phyloP scores from a whole-genome alignment of 2,329 filamentous ascomycete genomes.

The Aureobasidium namibiae region DNA sequence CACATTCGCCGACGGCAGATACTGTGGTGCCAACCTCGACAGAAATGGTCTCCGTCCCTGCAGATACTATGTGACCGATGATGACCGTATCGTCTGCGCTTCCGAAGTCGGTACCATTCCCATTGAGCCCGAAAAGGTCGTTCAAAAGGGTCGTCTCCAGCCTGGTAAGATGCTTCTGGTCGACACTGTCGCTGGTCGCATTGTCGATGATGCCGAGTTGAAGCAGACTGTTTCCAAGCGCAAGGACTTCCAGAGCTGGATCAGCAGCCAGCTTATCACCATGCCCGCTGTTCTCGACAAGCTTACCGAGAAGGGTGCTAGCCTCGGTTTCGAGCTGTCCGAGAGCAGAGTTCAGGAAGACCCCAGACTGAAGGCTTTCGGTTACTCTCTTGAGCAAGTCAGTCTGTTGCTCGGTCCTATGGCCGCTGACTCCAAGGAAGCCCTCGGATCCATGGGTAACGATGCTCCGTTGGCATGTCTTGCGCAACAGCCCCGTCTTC shows the following conservation, averaged over 20 bases:
- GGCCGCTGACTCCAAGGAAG: slow-evolving; percentile 96
- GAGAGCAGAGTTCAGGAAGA: slow-evolving; percentile 71
- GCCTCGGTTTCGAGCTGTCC: slow-evolving; percentile 61
- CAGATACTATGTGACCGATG: slow-evolving; percentile 93
- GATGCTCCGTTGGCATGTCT: slow-evolving; percentile 88
- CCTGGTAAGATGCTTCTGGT: slow-evolving; percentile 94
- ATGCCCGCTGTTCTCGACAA: slow-evolving; percentile 65
- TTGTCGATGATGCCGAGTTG: slow-evolving; percentile 88
- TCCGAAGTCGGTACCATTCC: slow-evolving; percentile 92
- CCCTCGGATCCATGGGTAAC: slow-evolving; percentile 95
- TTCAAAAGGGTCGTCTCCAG: slow-evolving; percentile 89
- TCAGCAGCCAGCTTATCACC: slow-evolving; percentile 76
- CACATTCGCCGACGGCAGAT: slow-evolving; percentile 92
- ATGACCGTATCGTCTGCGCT: slow-evolving; percentile 93
- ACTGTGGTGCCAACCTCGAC: slow-evolving; percentile 94
- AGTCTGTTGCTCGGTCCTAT: slow-evolving; percentile 86
- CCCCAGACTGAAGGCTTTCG: slow-evolving; percentile 73
- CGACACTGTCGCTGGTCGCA: slow-evolving; percentile 80
- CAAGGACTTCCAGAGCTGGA: slow-evolving; percentile 80
- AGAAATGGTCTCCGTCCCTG: slow-evolving; percentile 91
- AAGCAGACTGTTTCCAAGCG: slow-evolving; percentile 82
- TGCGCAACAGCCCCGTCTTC: slow-evolving; percentile 76
- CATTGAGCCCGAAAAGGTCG: slow-evolving; percentile 80
- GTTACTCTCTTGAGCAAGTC: slow-evolving; percentile 93
- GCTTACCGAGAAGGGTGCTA: slow-evolving; percentile 48